A percentile compares a stretch with the other conserved stretches of the same genome.
Conservation (phyloP, 2,329 filamentous ascomycete species). For the Trichophyton benhamiae region DNA sequence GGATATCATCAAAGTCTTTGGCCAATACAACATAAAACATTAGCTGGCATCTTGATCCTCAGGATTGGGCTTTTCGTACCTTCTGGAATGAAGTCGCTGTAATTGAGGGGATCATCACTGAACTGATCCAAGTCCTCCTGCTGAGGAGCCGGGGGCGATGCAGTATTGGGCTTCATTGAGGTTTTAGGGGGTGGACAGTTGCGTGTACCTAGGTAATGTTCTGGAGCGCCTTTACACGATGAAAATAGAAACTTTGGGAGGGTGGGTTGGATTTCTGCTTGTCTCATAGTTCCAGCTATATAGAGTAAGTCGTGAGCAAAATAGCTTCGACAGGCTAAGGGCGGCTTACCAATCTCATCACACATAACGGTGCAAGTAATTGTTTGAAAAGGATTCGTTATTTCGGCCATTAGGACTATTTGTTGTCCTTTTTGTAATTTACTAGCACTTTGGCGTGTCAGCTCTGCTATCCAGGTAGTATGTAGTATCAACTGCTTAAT, state of each 20-base stretch:
- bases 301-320: background rate
- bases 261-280: constrained; percentile 41
- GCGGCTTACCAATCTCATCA: constrained; percentile 59
- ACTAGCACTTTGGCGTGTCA: constrained; percentile 40
- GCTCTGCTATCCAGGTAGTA: constrained; percentile 9
- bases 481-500: background rate
- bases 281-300: constrained; percentile 44
- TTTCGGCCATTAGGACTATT: constrained; percentile 46
- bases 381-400: constrained; percentile 43
- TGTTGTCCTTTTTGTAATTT: constrained; percentile 52
- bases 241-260: constrained; percentile 38
- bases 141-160: background rate
- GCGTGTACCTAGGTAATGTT: background rate
- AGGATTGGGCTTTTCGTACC: background rate
- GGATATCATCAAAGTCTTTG: constrained; percentile 8
- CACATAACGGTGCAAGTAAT: constrained; percentile 65
- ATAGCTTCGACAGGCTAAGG: constrained; percentile 6
- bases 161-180: background rate
- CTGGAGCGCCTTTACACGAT: background rate
- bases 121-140: background rate
- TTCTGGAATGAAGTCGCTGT: constrained; percentile 2
- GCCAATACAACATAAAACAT: constrained; percentile 15
- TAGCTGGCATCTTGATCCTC: constrained; percentile 2
- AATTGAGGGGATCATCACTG: background rate
- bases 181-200: background rate